Evolutionary conservation across 352 stramenopile species (phyloP), one percentile per base, ranked within the genome.

Genomic region (Phytophthora citrophthora): DNA sequence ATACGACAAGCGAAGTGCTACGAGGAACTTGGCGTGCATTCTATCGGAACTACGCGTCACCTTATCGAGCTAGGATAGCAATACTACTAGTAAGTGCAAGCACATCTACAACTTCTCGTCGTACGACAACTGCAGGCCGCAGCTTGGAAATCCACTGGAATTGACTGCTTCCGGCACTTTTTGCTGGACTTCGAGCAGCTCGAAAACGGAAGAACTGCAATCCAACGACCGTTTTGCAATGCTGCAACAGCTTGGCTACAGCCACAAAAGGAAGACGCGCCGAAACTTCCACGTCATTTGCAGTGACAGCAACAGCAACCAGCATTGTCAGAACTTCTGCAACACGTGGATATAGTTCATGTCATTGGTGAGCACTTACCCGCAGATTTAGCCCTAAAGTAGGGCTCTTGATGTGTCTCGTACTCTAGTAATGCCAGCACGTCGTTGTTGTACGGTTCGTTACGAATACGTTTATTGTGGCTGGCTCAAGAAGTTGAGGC

Each of bases 201-300:
- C 10, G 8, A 2, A 8, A 41, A 27, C 40, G 20, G 12, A 15
- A 47, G 40, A 26, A 29, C 47, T 41, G 47, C 47, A 54, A 54
- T 43, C 29, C 50, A n/a, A 50, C 52, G 52, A 59, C 52, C 26
- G 39, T 41, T 41, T 44, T 43, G 40, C 52, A 60, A 44, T 51
- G 52, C 39, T 15, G 16, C 39, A 43, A 60, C 39, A 40, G 1
- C 10, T 18, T 34, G 54, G n/a, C 54, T 61, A 16, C 31, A 54
- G 54, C 54, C 54, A 61, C 54, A 47, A 53, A 27, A 24, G 6
- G 53, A 61, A 61, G 41, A 9, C 41, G 32, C 54, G 43, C 15
- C 32, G 43, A 54, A 54, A 27, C 13, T 48, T 47, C 31, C 8
- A 36, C 50, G 18, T 46, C 43, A 31, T 31, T 26, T 5, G 5